Conservation (phyloP, 2,329 filamentous ascomycete species). For the Aspergillus ochraceus region DNA sequence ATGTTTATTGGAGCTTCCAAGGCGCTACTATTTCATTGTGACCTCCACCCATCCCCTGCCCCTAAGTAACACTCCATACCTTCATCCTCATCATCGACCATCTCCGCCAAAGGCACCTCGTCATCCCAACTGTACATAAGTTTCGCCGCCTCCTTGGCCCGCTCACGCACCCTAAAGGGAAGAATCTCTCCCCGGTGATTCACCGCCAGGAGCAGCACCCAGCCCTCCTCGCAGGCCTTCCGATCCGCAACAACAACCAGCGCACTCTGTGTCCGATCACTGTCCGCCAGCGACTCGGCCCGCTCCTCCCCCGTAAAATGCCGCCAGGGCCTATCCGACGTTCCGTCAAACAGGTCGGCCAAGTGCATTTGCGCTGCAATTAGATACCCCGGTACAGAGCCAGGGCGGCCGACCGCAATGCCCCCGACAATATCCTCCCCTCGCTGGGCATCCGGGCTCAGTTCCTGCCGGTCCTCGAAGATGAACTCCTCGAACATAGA, state of each 20-base stretch:
- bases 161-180: slow-evolving; percentile 15
- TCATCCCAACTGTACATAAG: slow-evolving; percentile 8
- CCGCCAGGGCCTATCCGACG: background rate
- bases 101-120: slow-evolving; percentile 15
- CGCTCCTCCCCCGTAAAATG: background rate
- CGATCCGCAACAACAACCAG: slow-evolving; percentile 19
- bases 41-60: slow-evolving; percentile 13
- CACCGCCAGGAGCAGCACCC: slow-evolving; percentile 17
- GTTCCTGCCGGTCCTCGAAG: background rate
- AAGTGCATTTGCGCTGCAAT: slow-evolving; percentile 15
- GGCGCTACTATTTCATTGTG: background rate
- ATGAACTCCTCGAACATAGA: slow-evolving; percentile 7
- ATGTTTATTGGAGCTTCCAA: too few relatives aligned
- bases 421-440: slow-evolving; percentile 3
- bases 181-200: slow-evolving; percentile 18
- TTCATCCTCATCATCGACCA: slow-evolving; percentile 8
- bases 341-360: slow-evolving; percentile 17
- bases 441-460: background rate
- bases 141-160: slow-evolving; percentile 1
- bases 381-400: slow-evolving; percentile 16
- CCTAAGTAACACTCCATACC: slow-evolving; percentile 11
- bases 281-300: background rate
- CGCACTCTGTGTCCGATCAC: slow-evolving; percentile 3
- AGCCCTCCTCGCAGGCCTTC: slow-evolving; percentile 20
- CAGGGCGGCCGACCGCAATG: slow-evolving; percentile 11